Base-by-base conservation (phyloP, 139 green algal species). In the Helicosporidium sp. region DNA sequence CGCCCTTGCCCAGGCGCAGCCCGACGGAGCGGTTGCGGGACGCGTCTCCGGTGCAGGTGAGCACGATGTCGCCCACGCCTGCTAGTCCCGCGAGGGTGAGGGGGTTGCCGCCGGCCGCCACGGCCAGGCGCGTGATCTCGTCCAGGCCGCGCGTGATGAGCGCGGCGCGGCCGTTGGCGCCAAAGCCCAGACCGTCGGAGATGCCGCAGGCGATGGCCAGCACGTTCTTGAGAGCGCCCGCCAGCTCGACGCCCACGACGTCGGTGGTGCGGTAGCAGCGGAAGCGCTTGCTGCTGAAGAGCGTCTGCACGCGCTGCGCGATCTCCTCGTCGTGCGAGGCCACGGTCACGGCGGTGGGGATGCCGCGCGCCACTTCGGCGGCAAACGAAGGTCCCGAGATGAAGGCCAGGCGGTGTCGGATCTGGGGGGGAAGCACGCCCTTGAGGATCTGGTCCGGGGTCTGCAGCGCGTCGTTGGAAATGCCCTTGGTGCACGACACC, bases 51-150 rank as follows among this genome's bases (percentile, higher is more conserved):
- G 75, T 86, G 62, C 80, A 91, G 25, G 80, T 91, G 26, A 91
- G 66, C 41, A 91, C 80, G 3, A 91, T 60, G 58, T 91, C 80
- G 13, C 80, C 80, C 46, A 91, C 75, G 45, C 80, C 78, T 13
- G 74, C 68, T 33, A 90, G 74, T 16, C 79, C 80, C 7, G 52
- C 42, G 64, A 89, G 72, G 26, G 80, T 91, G 12, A 90, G 62
- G 3, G 80, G 80, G 51, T 79, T 76, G n/a, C 70, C 77, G 18
- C 80, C 80, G 19, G 55, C 65, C 3, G 52, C 61, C 8, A 81
- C 65, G 5, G 57, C 65, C 43, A 86, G 57, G 29, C 66, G 65
- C 4, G 73, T 80, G 18, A 90, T 74, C 66, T 90, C 78, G 41
- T 64, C 58, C 37, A 87, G 58, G 5, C 77, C 73, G 26, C 54